phyloP scores from a whole-genome alignment of 2,329 filamentous ascomycete species.

The Phyllosticta citribraziliensis region DNA sequence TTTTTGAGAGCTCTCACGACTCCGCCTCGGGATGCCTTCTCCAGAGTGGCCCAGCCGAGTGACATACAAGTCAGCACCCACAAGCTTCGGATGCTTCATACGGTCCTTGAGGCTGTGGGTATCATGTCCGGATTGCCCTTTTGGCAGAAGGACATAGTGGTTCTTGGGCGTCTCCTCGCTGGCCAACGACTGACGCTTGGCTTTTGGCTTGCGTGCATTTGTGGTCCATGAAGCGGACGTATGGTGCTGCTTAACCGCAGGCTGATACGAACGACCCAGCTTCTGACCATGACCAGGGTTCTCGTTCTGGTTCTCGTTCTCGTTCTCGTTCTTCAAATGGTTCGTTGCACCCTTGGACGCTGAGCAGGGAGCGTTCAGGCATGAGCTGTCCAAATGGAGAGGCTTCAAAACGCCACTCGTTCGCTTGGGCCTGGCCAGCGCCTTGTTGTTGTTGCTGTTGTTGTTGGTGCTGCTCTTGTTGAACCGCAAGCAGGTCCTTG shows the following conservation, averaged over 20 bases:
- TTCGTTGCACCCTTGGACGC: slow-evolving; percentile 19
- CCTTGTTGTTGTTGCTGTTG: slow-evolving; percentile 3
- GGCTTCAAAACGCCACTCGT: slow-evolving; percentile 42
- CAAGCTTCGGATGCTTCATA: slow-evolving; percentile 37
- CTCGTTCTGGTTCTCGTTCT: not conserved
- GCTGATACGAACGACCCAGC: not conserved
- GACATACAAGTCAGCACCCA: slow-evolving; percentile 44
- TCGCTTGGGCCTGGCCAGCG: slow-evolving; percentile 28
- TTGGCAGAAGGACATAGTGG: not conserved
- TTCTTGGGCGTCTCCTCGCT: not conserved
- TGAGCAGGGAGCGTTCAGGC: slow-evolving; percentile 15
- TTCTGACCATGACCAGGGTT: not conserved
- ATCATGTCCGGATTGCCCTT: not conserved
- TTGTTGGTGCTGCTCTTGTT: not conserved
- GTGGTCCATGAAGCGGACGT: too few relatives aligned
- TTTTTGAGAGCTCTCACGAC: not conserved
- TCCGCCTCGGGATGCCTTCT: not conserved
- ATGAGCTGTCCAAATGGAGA: slow-evolving; percentile 32
- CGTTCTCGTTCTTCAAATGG: slow-evolving; percentile 16
- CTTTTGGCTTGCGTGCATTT: not conserved
- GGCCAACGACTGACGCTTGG: slow-evolving; percentile 12
- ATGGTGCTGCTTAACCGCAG: not conserved
- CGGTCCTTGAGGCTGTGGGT: slow-evolving; percentile 24
- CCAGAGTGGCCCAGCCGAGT: slow-evolving; percentile 28
- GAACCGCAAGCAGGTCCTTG: slow-evolving; percentile 6